These are phyloP conservation scores for Lanmaoa rubissima DNA, from an alignment of 768 basidiomycete species.

Conservation along the genomic window DNA sequence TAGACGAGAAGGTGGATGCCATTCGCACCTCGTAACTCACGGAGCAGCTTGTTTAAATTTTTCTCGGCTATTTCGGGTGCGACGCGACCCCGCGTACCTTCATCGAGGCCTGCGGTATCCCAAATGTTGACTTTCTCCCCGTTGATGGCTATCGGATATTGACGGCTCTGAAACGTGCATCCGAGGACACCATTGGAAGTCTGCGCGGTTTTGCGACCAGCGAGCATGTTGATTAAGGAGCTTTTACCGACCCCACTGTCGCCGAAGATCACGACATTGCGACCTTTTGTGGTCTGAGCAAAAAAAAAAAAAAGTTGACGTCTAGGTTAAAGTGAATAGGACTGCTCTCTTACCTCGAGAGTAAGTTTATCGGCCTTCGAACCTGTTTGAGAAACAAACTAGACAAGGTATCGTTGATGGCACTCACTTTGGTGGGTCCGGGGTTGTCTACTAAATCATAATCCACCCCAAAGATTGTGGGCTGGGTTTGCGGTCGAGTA, in stretches of 20 bases:
- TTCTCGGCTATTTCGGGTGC: constrained; percentile 26
- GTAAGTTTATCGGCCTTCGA: background rate
- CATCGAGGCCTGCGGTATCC: constrained; percentile 35
- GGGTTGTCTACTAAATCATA: background rate
- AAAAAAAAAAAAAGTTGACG: background rate
- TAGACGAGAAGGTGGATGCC: constrained; percentile 34
- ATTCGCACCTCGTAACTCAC: constrained; percentile 25
- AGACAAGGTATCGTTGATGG: background rate
- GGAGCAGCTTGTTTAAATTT: constrained; percentile 30
- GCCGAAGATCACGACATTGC: constrained; percentile 44
- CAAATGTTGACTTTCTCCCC: constrained; percentile 23
- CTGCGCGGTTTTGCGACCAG: constrained; percentile 26
- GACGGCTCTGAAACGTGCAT: constrained; percentile 35
- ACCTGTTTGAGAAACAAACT: background rate
- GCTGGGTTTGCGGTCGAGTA: background rate
- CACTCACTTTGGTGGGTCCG: constrained; percentile 7
- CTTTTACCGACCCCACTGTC: constrained; percentile 45
- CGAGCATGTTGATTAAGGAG: constrained; percentile 43
- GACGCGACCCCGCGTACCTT: constrained; percentile 26
- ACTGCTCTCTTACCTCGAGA: constrained; percentile 12
- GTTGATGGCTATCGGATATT: constrained; percentile 22
- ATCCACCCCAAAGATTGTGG: constrained; percentile 14
- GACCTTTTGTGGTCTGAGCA: constrained; percentile 5
- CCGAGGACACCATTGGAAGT: constrained; percentile 33
- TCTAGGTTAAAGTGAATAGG: background rate